Evolutionary conservation across 768 basidiomycete species (phyloP).

Genomic region (Agrocybe pediades): DNA sequence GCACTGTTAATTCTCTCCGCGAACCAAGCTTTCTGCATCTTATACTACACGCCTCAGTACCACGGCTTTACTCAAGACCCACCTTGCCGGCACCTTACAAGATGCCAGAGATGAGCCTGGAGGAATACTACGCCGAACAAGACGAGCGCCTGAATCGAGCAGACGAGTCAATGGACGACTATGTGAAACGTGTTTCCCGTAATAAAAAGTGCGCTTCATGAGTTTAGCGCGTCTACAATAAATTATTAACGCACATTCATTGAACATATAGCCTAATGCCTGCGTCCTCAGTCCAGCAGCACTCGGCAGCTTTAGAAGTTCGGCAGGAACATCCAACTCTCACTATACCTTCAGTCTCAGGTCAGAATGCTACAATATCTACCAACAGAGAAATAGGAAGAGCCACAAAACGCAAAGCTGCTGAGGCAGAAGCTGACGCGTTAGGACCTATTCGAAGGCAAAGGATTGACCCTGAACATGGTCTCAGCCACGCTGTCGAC

Average conservation of each 20-base stretch:
- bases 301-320: constrained; percentile 5
- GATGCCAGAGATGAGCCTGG: constrained; percentile 33
- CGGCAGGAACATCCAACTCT: constrained; percentile 1
- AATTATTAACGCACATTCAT: background rate
- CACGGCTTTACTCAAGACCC: background rate
- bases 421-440: constrained; percentile 1
- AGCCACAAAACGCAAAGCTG: constrained; percentile 17
- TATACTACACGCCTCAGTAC: too few relatives aligned
- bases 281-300: constrained; percentile 15
- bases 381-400: constrained; percentile 7
- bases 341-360: too few relatives aligned
- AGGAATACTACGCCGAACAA: constrained; percentile 57
- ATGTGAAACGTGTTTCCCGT: constrained; percentile 34
- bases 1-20: too few relatives aligned
- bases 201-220: constrained; percentile 20
- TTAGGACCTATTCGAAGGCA: constrained; percentile 5
- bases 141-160: constrained; percentile 54
- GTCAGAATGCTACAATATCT: background rate
- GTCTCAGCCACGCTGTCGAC: constrained; percentile 4
- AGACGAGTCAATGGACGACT: constrained; percentile 54
- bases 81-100: background rate
- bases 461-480: constrained; percentile 15
- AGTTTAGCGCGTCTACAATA: constrained; percentile 1
- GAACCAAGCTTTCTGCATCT: too few relatives aligned
- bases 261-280: constrained; percentile 9